These are phyloP conservation scores for Pyrenopolyporus hunteri DNA, from an alignment of 495 filamentous ascomycete species.

Conservation along the genomic window DNA sequence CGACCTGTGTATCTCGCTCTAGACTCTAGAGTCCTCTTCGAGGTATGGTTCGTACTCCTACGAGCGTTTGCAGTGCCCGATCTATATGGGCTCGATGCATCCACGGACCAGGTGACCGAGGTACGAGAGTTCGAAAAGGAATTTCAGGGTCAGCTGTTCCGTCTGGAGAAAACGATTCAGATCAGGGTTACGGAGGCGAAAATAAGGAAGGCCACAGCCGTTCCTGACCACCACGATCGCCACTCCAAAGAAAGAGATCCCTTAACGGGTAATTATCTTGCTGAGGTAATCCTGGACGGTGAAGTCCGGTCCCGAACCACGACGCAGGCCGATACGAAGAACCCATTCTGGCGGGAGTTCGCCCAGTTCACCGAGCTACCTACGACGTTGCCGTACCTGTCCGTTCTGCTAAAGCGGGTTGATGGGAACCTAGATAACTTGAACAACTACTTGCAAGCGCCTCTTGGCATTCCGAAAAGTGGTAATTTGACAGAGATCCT, in stretches of 20 bases:
- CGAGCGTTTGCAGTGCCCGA: conserved; percentile 94
- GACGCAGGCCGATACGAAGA: conserved; percentile 78
- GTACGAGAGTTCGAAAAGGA: conserved; percentile 48
- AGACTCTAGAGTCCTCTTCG: conserved; percentile 86
- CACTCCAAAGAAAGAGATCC: conserved; percentile 48
- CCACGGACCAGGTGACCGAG: conserved; percentile 48
- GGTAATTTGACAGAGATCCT: conserved; percentile 49
- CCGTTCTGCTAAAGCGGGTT: conserved; percentile 81
- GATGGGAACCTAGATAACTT: conserved; percentile 53
- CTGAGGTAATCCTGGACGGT: conserved; percentile 90
- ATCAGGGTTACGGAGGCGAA: conserved; percentile 65
- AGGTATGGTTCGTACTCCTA: conserved; percentile 95
- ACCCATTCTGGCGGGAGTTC: conserved; percentile 94
- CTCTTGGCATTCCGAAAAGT: conserved; percentile 49
- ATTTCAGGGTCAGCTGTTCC: conserved; percentile 57
- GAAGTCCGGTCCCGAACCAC: conserved; percentile 87
- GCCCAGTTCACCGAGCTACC: conserved; percentile 87
- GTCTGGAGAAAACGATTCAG: conserved; percentile 64
- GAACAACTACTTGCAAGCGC: conserved; percentile 51
- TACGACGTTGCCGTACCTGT: conserved; percentile 74
- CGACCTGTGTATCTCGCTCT: conserved; percentile 83
- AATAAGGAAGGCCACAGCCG: conserved; percentile 45
- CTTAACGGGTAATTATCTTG: conserved; percentile 70
- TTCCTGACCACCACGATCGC: conserved; percentile 43
- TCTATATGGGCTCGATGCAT: conserved; percentile 68